Evolutionary conservation across 345 rosid genomes (phyloP).

Genomic region (Ailanthus altissimus): DNA sequence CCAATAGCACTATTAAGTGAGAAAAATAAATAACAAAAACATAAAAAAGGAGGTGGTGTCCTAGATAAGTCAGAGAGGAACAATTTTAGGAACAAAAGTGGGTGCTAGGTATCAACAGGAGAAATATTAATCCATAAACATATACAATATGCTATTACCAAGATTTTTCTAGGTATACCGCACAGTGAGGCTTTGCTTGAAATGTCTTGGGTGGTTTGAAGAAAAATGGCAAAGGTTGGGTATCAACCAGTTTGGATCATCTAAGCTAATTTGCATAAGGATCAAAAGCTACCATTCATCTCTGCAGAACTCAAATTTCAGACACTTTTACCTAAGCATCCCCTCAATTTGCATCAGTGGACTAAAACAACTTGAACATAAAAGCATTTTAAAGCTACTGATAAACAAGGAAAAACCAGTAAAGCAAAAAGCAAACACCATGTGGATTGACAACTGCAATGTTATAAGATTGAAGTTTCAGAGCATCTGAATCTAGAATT

Average conservation of each 20-base stretch:
- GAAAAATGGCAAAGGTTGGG: constrained; percentile 5
- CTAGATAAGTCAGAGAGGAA: neutral
- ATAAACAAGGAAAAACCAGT: neutral
- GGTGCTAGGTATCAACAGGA: constrained; percentile 1
- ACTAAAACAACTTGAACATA: neutral
- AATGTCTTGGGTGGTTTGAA: neutral
- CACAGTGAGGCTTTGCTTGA: neutral
- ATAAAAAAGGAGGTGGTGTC: neutral
- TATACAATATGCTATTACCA: neutral
- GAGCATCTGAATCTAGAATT: constrained; percentile 19
- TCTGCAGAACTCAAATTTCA: neutral
- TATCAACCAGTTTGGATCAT: neutral
- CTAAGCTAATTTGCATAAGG: neutral
- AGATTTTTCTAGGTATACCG: neutral
- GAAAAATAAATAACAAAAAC: neutral
- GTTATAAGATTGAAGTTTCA: neutral
- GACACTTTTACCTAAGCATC: neutral
- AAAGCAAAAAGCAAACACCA: neutral
- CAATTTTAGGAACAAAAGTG: constrained; percentile 3
- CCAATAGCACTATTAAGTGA: neutral
- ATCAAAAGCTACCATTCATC: constrained; percentile 1
- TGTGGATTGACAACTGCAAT: neutral
- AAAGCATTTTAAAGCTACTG: neutral
- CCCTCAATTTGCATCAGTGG: constrained; percentile 9
- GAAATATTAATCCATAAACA: neutral